These are phyloP conservation scores for Buxus sempervirens DNA, from an alignment of 164 flowering plant species.

Conservation along the genomic window DNA sequence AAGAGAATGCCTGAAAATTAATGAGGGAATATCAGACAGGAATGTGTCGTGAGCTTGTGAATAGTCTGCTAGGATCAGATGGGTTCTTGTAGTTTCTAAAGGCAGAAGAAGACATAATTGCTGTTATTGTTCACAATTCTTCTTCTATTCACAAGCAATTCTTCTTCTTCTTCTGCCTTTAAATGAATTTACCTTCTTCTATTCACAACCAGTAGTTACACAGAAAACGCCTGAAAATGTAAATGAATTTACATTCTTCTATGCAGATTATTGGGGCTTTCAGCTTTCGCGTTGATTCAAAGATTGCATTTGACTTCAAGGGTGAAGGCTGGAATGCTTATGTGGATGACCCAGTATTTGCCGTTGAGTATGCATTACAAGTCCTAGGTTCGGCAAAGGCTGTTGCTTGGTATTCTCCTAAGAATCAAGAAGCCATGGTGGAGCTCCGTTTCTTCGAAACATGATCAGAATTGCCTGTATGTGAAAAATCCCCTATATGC, in stretches of 20 bases:
- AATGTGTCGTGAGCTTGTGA: too few relatives aligned
- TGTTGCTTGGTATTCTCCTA: constrained; percentile 87
- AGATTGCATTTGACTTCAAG: constrained; percentile 45
- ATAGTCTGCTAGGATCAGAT: too few relatives aligned
- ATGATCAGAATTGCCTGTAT: constrained; percentile 5
- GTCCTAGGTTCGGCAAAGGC: constrained; percentile 96
- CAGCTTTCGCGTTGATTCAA: constrained; percentile 73
- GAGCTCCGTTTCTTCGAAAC: constrained; percentile 84
- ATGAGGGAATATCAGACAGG: background rate
- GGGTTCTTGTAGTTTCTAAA: too few relatives aligned
- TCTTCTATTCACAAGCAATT: too few relatives aligned
- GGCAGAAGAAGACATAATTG: too few relatives aligned
- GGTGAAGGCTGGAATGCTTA: constrained; percentile 23
- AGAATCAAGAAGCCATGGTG: constrained; percentile 71
- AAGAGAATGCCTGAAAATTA: background rate
- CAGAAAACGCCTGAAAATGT: too few relatives aligned
- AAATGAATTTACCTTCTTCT: too few relatives aligned
- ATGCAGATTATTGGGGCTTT: constrained; percentile 81
- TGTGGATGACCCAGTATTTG: constrained; percentile 58
- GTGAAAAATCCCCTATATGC: too few relatives aligned
- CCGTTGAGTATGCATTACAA: constrained; percentile 81
- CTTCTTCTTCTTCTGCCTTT: too few relatives aligned
- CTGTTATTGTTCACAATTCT: too few relatives aligned
- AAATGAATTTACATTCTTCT: background rate
- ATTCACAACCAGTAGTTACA: too few relatives aligned